Evolutionary conservation across 2,329 filamentous ascomycete genomes (phyloP).

Genomic region (Clarireedia hainanense): DNA sequence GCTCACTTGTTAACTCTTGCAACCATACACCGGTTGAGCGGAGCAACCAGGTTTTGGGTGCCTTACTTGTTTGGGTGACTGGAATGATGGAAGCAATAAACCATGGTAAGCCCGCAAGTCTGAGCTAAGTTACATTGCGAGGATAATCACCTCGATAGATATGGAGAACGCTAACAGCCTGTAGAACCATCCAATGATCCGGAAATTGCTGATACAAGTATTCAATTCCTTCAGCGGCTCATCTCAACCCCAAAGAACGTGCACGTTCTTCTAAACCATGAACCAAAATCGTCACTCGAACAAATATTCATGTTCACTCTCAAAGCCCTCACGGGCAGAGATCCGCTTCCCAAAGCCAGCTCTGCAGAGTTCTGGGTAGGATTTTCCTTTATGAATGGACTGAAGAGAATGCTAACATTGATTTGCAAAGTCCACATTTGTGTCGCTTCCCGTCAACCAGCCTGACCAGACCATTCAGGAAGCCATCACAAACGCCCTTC

Average conservation of each 20-base stretch:
- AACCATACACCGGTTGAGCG: slow-evolving; percentile 38
- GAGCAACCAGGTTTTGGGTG: slow-evolving; percentile 41
- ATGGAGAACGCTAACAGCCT: slow-evolving; percentile 3
- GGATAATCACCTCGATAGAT: background rate
- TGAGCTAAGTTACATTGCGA: background rate
- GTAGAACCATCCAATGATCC: slow-evolving; percentile 54
- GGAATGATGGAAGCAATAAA: slow-evolving; percentile 54
- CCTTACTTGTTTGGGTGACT: slow-evolving; percentile 54
- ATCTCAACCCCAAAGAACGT: slow-evolving; percentile 46
- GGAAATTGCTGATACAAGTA: slow-evolving; percentile 64
- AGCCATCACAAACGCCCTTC: slow-evolving; percentile 42
- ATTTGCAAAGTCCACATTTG: slow-evolving; percentile 42
- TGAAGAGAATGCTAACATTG: background rate
- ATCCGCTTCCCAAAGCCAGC: slow-evolving; percentile 67
- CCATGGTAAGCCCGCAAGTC: slow-evolving; percentile 33
- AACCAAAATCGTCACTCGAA: slow-evolving; percentile 49
- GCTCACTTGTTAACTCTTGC: slow-evolving; percentile 58
- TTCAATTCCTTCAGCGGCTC: slow-evolving; percentile 62
- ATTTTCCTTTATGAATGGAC: background rate
- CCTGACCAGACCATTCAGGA: background rate
- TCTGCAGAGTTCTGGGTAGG: slow-evolving; percentile 68
- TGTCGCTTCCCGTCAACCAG: slow-evolving; percentile 23
- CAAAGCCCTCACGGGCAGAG: slow-evolving; percentile 59
- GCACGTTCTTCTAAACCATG: slow-evolving; percentile 50
- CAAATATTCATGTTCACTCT: slow-evolving; percentile 66